These are phyloP conservation scores for Aureobasidium sp. DNA, from an alignment of 2,329 filamentous ascomycete genomes.

Conservation along the genomic window DNA sequence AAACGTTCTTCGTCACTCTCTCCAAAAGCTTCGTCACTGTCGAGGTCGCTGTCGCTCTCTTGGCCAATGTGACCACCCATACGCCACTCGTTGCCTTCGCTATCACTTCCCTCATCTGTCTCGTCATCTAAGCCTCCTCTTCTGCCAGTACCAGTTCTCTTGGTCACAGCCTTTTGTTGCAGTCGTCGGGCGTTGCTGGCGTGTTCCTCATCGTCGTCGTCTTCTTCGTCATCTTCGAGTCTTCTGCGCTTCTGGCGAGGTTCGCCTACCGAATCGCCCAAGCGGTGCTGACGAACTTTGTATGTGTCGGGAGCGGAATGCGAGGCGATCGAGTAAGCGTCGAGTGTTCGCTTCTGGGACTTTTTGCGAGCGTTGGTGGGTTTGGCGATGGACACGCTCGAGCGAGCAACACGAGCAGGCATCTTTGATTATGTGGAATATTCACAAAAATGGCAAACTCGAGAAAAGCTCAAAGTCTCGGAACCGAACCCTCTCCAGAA, in stretches of 20 bases:
- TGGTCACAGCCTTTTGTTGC: conserved; percentile 27
- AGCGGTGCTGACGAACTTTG: conserved; percentile 49
- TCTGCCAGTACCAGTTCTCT: conserved; percentile 19
- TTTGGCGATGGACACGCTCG: conserved; percentile 25
- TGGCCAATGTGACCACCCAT: conserved; percentile 59
- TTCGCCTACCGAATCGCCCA: conserved; percentile 47
- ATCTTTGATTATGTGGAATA: conserved; percentile 18
- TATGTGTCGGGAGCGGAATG: conserved; percentile 46
- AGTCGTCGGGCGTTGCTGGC: conserved; percentile 23
- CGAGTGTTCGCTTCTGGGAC: conserved; percentile 48
- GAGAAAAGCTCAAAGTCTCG: not conserved
- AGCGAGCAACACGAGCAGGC: conserved; percentile 39
- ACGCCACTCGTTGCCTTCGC: conserved; percentile 78
- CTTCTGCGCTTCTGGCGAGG: conserved; percentile 36
- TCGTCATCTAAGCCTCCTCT: conserved; percentile 32
- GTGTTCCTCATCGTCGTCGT: conserved; percentile 43
- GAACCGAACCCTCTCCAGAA: not conserved
- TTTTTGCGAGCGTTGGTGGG: conserved; percentile 33
- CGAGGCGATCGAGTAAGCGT: conserved; percentile 61
- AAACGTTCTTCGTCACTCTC: conserved; percentile 83
- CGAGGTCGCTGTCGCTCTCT: conserved; percentile 61
- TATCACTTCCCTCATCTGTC: conserved; percentile 71
- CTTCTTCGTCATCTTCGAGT: conserved; percentile 43
- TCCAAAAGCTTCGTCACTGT: conserved; percentile 77
- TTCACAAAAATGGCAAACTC: not conserved